Evolutionary conservation across 106 monocot genomes (phyloP), one percentile per base, ranked within the genome.

Genomic region (Dioscorea alata): DNA sequence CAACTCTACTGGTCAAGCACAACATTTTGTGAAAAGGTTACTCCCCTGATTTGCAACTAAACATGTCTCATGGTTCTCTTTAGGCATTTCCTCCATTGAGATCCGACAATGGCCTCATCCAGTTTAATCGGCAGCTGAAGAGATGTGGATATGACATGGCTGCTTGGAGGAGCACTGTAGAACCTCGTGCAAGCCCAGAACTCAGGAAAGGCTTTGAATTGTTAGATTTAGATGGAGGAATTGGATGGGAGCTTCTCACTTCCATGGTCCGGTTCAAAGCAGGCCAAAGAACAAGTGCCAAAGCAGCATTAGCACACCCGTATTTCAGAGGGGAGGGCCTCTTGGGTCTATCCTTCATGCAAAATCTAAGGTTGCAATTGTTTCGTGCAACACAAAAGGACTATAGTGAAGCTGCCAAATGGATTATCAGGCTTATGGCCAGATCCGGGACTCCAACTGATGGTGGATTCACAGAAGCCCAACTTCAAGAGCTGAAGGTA

Each of bases 71-170:
- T 49, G 48, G 4, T 49, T 63, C 71, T 31, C 32, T 70, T 32
- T 60, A 94, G 95, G 91, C 78, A 49, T 88, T 91, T 75, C 86
- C 95, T 49, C 84, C 95, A 60, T 61, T 96, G 54, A 57, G 95
- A 62, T 70, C 81, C 0, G 91, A 96, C 64, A 91, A 79, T 61
- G 78, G 77, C 35, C 85, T 96, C 58, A 89, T 91, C 69, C 95
- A 96, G 66, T 96, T 96, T 64, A 96, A 96, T 56, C 83, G 95
- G 59, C 95, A 96, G 69, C 75, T 96, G 52, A 96, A 96, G 77
- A 81, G 95, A 52, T 91, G 91, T 17, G 71, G 33, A 15, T 96
- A 88, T 60, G 91, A 96, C 72, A 64, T 96, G 64, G 52, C 61
- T 12, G 80, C 81, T 49, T 96, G 95, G 95, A 85, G 91, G 21